Evolutionary conservation across 352 stramenopile species (phyloP), one percentile per base, ranked within the genome.

Genomic region (Globisporangium spinosum): DNA sequence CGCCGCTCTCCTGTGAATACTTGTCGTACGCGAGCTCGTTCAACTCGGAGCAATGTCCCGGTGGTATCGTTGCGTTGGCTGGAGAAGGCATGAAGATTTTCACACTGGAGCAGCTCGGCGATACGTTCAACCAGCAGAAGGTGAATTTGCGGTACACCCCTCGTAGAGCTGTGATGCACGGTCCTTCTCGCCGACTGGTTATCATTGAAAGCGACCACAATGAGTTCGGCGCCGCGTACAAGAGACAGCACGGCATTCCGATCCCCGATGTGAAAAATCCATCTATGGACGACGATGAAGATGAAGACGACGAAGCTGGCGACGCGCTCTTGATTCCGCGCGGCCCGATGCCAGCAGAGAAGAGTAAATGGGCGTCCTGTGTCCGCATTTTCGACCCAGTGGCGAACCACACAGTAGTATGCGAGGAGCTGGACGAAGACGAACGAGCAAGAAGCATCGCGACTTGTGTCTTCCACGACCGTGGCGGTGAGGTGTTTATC

Each of bases 191-290:
- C 62, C 82, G 97, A 53, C 75, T 99, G 2, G 83, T 98, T 40
- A 77, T 99, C n/a, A 93, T 99, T 62, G 97, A 99, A 80, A 97
- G 90, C 55, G 98, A 99, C 73, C 94, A 98, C 74, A 99, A 99
- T 73, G 94, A 98, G 53, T 98, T 93, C 64, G 94, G 89, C 49
- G 82, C 90, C 38, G 89, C 93, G 49, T 95, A 98, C 73, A 98
- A 98, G 66, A 78, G 85, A 35, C 70, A 93, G 56, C 74, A 89
- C 67, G 82, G 87, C 2, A 68, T 92, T 29, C 69, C 75, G 27
- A 87, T 94, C 57, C 72, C 84, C 2, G 80, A 95, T 51, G 76
- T 91, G 61, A 77, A 67, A 57, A 82, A 64, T 47, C 58, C 40
- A 12, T 68, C 68, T 34, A 65, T 61, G 56, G 64, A 70, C 15